Base-by-base conservation (phyloP, 768 basidiomycete species). In the Termitomyces heimii region DNA sequence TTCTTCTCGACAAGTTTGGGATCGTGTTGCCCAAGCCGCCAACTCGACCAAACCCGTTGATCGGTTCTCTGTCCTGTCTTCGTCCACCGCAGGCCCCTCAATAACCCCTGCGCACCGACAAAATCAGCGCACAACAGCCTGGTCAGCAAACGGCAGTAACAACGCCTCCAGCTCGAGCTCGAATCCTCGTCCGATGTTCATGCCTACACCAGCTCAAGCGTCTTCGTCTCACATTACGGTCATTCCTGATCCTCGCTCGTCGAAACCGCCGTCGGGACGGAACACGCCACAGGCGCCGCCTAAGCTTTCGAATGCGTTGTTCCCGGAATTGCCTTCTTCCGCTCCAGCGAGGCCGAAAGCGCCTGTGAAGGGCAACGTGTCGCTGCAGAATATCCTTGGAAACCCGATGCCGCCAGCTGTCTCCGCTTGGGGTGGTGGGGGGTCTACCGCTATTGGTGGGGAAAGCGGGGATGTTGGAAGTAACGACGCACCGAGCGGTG, bases 11-110 rank as follows among this genome's bases (percentile, higher is more conserved):
- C 82, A 86, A 59, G 80, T 96, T 0, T 92, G 82, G 85, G 92
- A 94, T 61, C 85, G 94, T 16, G 93, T 96, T 26, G 94, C 92
- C 7, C 82, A 82, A 59, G 94, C 92, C 0, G 94, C 93, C 9
- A 70, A 74, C 24, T 62, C 64, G 16, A 55, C 62, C 18, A 54
- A 61, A 60, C 66, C 71, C 53, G 60, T 64, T 10, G 70, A 71
- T 39, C 70, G 70, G 22, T 77, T 76, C 64, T 76, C 75, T 18
- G 59, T 72, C 12, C 69, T 78, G 6, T 59, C 53, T 28, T 51
- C 62, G 5, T 56, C 64, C 22, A 53, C 49, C 31, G 35, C 62
- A 4, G 56, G 64, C 0, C 56, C 63, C 6, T 47, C 65, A 34
- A 29, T 53, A 31, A 35, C 56, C 58, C 72, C 77, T 9, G 61